A percentile compares a stretch with the other conserved stretches of the same genome.
These are phyloP conservation scores for Colletotrichum zoysiae DNA, from an alignment of 2,329 filamentous ascomycete genomes.

Conservation along the genomic window DNA sequence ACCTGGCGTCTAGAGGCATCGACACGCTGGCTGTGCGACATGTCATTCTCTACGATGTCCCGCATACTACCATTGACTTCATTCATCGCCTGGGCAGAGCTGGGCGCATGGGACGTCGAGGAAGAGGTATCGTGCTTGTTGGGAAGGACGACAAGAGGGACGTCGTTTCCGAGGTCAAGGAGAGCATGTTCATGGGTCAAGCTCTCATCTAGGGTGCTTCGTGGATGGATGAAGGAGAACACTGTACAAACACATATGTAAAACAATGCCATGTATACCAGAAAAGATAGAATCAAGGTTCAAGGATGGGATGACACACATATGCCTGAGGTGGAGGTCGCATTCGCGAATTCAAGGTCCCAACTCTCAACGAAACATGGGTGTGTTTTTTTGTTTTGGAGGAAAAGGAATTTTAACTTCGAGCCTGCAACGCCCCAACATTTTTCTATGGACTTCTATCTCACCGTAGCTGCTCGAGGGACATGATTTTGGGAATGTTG, in stretches of 20 bases:
- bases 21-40: conserved; percentile 92
- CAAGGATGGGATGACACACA: conserved; percentile 11
- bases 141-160: conserved; percentile 91
- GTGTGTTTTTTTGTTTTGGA: too few relatives aligned
- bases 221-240: too few relatives aligned
- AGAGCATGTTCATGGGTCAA: conserved; percentile 87
- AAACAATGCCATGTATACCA: conserved; percentile 16
- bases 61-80: conserved; percentile 97
- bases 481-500: background rate
- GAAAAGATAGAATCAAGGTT: background rate
- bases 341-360: background rate
- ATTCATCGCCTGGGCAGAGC: conserved; percentile 95
- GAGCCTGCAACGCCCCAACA: background rate
- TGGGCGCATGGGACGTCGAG: conserved; percentile 91
- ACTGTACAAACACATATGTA: conserved; percentile 33
- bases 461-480: background rate
- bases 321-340: conserved; percentile 26
- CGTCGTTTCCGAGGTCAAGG: conserved; percentile 90
- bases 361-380: conserved; percentile 9
- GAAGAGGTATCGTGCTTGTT: conserved; percentile 89
- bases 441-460: background rate
- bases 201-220: conserved; percentile 71
- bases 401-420: background rate
- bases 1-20: conserved; percentile 91
- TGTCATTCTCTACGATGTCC: conserved; percentile 96